Base-by-base conservation (phyloP, 768 basidiomycete genomes). In the Macrocybe gigantea region DNA sequence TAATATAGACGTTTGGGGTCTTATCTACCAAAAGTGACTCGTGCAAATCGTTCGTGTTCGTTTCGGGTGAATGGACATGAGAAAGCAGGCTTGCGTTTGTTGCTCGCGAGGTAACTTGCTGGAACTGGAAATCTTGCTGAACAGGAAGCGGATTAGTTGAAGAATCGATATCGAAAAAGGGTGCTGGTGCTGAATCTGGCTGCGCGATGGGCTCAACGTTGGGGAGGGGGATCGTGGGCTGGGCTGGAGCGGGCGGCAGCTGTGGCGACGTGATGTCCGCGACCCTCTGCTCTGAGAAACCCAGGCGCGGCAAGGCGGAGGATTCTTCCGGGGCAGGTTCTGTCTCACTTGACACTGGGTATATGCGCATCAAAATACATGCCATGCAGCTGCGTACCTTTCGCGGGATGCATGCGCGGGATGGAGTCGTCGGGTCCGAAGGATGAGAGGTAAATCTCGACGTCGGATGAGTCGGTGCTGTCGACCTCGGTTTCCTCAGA, bases 1-100 rank as follows among this genome's bases (percentile, higher is more conserved):
- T 92, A 67, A 92, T 90, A 61, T 92, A 92, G 0, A 92, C 85
- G 56, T 92, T 92, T 0, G 89, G 86, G 1, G 85, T 81, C 59
- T 74, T 77, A 46, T 65, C 56, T 0, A 52, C 30, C 31, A 15
- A 44, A 31, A 22, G 11, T 49, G 52, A 37, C 48, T 33, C 32
- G 1, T 6, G 41, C 32, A 31, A 29, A 38, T 42, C 31, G 35
- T 49, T 50, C 5, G 39, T 32, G n/a, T n/a, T 34, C 9, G 47
- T 33, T n/a, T 34, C 38, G 32, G 48, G 30, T 32, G 33, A 30
- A 6, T 48, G 22, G 43, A 13, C 22, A 22, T 22, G 22, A 4
- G 22, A 22, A 22, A 22, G 22, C 22, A 22, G 22, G 4, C 22
- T 22, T 22, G 22, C 4, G 22, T 22, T 22, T 22, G 22, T 22